Base-by-base conservation (phyloP, 2,329 filamentous ascomycete species). In the Amauroascus niger region DNA sequence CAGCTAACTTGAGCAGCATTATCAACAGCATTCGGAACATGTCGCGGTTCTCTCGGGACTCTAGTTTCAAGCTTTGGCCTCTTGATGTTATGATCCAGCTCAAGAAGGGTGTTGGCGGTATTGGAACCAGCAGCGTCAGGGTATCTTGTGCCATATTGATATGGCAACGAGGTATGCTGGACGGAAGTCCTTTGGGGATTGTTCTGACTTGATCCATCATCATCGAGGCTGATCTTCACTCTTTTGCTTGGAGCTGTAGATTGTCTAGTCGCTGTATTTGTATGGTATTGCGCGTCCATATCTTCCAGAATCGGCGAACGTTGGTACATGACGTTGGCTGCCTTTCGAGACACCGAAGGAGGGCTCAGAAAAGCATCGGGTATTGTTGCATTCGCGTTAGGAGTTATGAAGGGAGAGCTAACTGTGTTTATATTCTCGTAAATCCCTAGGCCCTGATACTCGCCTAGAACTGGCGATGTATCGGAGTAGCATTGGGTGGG, bases 341-440 rank as follows among this genome's bases (percentile, higher is more conserved):
- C 3, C 39, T 51, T 49, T 22, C 37, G 26, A 11, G 26, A 18
- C 18, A 24, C 16, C 6, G 37, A 22, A 3, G 37, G 33, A 30
- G 52, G 46, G 32, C 33, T 57, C n/a, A 56, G 47, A 20, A 53
- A 57, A n/a, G 48, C n/a, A 44, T 18, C 51, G 4, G 35, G 47
- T 3, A 52, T 49, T 26, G 57, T 44, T 2, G 37, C 24, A 39
- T 51, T 46, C 2, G 37, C 32, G n/a, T 9, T 37, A 26, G 41
- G 43, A 18, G 44, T 8, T n/a, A 53, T 40, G 16, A 66, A 59
- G 1, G 63, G 58, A 6, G 63, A 61, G 18, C 60, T 52, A 8
- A 57, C 51, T 20, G 54, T 49, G 49, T 59, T 52, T 53, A 66
- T 64, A 13, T 58, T 39, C 14, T 63, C 60, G 51, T 65, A 69